A percentile compares a stretch with the other conserved stretches of the same genome.
phyloP scores from a whole-genome alignment of 2,329 filamentous ascomycete genomes.

The Exophiala lecanii-corni region DNA sequence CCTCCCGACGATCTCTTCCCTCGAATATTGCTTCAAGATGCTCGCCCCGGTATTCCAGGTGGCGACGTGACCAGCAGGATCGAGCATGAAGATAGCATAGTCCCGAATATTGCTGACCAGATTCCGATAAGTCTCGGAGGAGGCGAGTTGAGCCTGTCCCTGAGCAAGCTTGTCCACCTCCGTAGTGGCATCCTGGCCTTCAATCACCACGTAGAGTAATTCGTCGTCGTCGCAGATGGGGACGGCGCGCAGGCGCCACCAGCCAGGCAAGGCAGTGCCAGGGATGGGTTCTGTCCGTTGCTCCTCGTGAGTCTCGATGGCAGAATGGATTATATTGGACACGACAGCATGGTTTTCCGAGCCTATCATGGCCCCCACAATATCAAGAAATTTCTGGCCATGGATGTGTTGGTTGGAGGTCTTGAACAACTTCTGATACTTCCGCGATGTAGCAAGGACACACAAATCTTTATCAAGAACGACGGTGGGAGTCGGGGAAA shows the following conservation, averaged over 20 bases:
- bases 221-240: conserved; percentile 40
- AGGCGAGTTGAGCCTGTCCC: conserved; percentile 42
- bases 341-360: conserved; percentile 35
- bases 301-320: conserved; percentile 33
- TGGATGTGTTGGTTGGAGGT: conserved; percentile 33
- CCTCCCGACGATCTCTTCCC: conserved; percentile 52
- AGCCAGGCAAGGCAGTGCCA: conserved; percentile 18
- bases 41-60: conserved; percentile 57
- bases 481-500: conserved; percentile 36
- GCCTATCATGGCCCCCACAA: conserved; percentile 33
- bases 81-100: conserved; percentile 60
- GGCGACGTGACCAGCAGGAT: conserved; percentile 50
- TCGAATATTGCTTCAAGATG: conserved; percentile 52
- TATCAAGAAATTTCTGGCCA: conserved; percentile 36
- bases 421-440: conserved; percentile 36
- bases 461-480: conserved; percentile 34
- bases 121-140: conserved; percentile 56
- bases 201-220: conserved; percentile 41
- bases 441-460: conserved; percentile 43
- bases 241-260: conserved; percentile 37
- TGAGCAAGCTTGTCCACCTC: conserved; percentile 27
- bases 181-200: conserved; percentile 37
- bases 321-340: conserved; percentile 35
- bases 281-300: conserved; percentile 34
- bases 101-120: conserved; percentile 58